Conservation (phyloP, 2,329 filamentous ascomycete genomes). For the Stachybotrys echinatus region DNA sequence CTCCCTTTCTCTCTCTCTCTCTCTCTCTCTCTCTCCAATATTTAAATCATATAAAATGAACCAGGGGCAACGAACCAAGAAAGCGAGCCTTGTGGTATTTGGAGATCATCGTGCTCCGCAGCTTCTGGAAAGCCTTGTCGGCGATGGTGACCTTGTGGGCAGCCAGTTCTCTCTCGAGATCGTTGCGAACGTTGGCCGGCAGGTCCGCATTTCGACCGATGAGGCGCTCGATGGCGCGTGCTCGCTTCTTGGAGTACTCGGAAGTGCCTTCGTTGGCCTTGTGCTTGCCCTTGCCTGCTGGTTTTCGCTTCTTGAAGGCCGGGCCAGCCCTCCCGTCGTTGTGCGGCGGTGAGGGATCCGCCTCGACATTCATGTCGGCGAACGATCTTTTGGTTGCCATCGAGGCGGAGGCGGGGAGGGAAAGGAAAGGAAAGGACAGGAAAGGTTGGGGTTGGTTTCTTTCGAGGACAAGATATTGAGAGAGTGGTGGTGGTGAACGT, state of each 20-base stretch:
- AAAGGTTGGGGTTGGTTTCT: too few relatives aligned
- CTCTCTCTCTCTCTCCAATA: too few relatives aligned
- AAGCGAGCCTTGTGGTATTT: conserved; percentile 83
- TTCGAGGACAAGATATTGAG: too few relatives aligned
- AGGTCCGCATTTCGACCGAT: conserved; percentile 57
- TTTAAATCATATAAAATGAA: too few relatives aligned
- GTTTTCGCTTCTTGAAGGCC: conserved; percentile 27
- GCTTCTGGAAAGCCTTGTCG: conserved; percentile 54
- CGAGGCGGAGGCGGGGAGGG: too few relatives aligned
- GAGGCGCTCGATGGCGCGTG: conserved; percentile 62
- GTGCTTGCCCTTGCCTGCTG: conserved; percentile 27
- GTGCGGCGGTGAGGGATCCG: conserved; percentile 9
- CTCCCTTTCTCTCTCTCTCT: too few relatives aligned
- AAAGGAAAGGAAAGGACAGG: too few relatives aligned
- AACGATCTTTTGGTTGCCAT: conserved; percentile 27
- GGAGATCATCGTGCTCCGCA: conserved; percentile 63
- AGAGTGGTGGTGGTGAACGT: too few relatives aligned
- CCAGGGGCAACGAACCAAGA: conserved; percentile 58
- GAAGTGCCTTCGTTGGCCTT: conserved; percentile 42
- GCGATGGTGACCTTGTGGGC: conserved; percentile 60
- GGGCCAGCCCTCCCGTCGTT: conserved; percentile 9
- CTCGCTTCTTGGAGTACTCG: conserved; percentile 65
- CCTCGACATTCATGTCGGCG: conserved; percentile 16
- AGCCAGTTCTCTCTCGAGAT: conserved; percentile 67
- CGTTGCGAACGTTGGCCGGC: conserved; percentile 61